These are phyloP conservation scores for Aspergillus hiratsukae DNA, from an alignment of 2,329 filamentous ascomycete species.

Conservation along the genomic window DNA sequence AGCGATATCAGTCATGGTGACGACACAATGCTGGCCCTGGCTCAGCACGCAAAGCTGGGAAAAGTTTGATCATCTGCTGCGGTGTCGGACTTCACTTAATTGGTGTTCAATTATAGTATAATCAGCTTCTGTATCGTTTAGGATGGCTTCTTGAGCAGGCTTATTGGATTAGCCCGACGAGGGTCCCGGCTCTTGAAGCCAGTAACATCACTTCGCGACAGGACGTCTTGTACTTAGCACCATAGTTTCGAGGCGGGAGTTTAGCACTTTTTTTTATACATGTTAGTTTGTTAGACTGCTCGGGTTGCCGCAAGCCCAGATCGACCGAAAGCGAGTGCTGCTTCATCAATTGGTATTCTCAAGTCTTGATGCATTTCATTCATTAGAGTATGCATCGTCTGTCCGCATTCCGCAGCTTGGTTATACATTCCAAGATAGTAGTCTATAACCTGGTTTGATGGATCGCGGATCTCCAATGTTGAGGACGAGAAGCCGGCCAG, in stretches of 20 bases:
- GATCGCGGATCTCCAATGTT: neutral
- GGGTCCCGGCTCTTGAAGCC: neutral
- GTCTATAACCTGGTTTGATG: neutral
- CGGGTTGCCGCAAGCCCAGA: neutral
- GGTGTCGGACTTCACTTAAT: neutral
- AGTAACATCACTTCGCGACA: neutral
- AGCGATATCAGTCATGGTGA: neutral
- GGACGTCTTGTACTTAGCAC: neutral
- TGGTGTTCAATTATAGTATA: neutral
- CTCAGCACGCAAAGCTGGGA: neutral
- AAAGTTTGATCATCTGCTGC: conserved; percentile 1
- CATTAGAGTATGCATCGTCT: neutral
- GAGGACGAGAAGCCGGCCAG: neutral
- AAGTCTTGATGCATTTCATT: neutral
- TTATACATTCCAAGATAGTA: neutral
- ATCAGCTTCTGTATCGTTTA: neutral
- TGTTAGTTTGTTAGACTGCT: neutral
- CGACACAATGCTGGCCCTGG: neutral
- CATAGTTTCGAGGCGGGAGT: neutral
- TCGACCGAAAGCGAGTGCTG: neutral
- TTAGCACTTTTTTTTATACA: neutral
- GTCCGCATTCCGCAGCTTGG: neutral
- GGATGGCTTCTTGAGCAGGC: neutral
- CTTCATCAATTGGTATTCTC: neutral
- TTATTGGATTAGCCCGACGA: neutral